Conservation (phyloP, 352 stramenopile species). For the Peronosclerospora sorghi region DNA sequence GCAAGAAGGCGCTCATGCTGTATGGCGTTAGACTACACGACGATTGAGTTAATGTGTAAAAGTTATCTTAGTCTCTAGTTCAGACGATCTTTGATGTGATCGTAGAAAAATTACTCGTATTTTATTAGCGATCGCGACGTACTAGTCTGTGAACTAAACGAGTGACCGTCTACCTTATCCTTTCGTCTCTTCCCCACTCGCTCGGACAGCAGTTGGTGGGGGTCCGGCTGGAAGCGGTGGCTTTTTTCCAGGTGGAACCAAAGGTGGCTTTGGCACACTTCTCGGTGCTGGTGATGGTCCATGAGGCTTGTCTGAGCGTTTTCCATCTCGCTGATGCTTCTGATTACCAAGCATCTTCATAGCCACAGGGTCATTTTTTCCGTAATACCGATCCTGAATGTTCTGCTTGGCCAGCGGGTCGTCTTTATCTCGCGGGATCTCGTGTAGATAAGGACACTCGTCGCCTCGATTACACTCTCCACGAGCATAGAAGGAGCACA, state of each 20-base stretch:
- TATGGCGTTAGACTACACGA: conserved; percentile 51
- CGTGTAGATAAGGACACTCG: conserved; percentile 90
- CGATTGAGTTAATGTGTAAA: conserved; percentile 12
- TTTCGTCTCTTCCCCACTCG: conserved; percentile 18
- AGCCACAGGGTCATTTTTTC: conserved; percentile 89
- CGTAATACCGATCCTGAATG: conserved; percentile 91
- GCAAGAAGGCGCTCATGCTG: conserved; percentile 43
- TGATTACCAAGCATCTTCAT: conserved; percentile 76
- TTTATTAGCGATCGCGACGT: neutral
- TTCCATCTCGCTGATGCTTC: conserved; percentile 16
- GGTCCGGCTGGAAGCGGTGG: conserved; percentile 51
- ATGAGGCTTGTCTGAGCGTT: conserved; percentile 12
- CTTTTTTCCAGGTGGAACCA: conserved; percentile 40
- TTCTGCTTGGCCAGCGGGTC: conserved; percentile 93
- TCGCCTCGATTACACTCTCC: conserved; percentile 90
- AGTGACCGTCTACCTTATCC: conserved; percentile 11
- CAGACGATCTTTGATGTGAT: no score
- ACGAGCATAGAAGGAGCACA: conserved; percentile 93
- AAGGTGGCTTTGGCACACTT: conserved; percentile 32
- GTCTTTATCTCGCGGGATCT: conserved; percentile 88
- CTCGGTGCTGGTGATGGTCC: conserved; percentile 11
- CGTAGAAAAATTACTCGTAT: no score
- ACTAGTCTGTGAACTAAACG: neutral
- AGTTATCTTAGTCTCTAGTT: no score
- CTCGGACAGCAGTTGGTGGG: conserved; percentile 18